Base-by-base conservation (phyloP, 495 filamentous ascomycete species). In the Penicillium coprophilum region DNA sequence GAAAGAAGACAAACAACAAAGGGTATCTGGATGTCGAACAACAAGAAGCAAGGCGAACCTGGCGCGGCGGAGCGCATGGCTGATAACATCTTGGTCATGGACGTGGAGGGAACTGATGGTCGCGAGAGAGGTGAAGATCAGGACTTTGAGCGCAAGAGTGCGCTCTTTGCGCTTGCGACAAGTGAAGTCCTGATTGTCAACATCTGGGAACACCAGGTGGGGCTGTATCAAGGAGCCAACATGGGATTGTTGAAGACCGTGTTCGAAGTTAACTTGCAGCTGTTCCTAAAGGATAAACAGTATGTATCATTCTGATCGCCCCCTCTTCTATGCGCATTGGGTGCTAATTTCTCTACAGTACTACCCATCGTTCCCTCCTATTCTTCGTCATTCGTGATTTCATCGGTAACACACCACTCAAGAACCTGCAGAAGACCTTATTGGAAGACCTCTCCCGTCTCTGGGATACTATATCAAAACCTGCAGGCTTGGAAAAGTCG, bases 341-440 rank as follows among this genome's bases (percentile, higher is more conserved):
- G 31, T 31, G 71, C 63, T 61, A 52, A 64, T 51, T 3, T 10
- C 6, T 20, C 47, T 57, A 46, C 64, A 96, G 90, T 61, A 90
- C 89, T 13, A 93, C 87, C 40, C 91, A 94, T 43, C 86, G 91
- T 39, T 96, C 93, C 17, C 87, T 98, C 53, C 81, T 98, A 10
- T 96, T 98, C 79, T 98, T 98, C 73, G 95, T 98, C 61, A 96
- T 98, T 64, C 91, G 94, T 62, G 94, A 98, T 70, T 92, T 96
- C 69, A 83, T 97, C 53, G 94, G 94, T 50, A 88, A 80, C 28
- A 98, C 94, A 13, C 94, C 94, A 15, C 81, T 98, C 21, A 78
- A 82, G 55, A 96, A 95, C 63, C 82, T 98, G 58, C 87, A 91
- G 60, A 87, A 89, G 63, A 97, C 94, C 17, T 79, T 98, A 48